Evolutionary conservation across 75 land plant species (phyloP).

Genomic region (Adiantum capillusveneris): DNA sequence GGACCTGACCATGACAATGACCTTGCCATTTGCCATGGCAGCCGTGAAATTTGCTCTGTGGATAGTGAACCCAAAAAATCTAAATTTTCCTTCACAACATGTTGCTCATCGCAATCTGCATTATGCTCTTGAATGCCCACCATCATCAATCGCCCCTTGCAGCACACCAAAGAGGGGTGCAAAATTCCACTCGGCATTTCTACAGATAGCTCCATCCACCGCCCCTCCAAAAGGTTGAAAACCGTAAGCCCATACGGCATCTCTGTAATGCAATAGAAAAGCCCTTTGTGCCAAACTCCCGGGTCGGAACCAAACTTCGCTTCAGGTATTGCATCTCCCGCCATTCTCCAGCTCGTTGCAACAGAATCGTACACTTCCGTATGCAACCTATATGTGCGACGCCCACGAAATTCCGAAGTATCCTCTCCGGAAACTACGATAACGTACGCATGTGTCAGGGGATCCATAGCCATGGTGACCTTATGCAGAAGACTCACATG

Average conservation of each 20-base stretch:
- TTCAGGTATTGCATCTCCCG: neutral
- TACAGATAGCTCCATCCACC: slow-evolving; percentile 20
- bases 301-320: slow-evolving; percentile 20
- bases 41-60: too few relatives aligned
- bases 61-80: neutral
- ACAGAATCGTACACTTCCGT: slow-evolving; percentile 6
- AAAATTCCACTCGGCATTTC: slow-evolving; percentile 16
- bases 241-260: slow-evolving; percentile 23
- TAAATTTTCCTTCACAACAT: neutral
- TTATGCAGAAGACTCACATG: slow-evolving; percentile 33
- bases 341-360: neutral
- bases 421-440: slow-evolving; percentile 29
- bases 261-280: slow-evolving; percentile 28
- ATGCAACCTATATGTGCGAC: neutral
- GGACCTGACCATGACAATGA: too few relatives aligned
- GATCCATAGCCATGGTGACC: slow-evolving; percentile 14
- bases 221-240: slow-evolving; percentile 5
- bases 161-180: slow-evolving; percentile 21
- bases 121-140: slow-evolving; percentile 10
- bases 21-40: too few relatives aligned
- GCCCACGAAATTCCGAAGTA: neutral
- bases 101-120: neutral
- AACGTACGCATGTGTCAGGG: slow-evolving; percentile 11
- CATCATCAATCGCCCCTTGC: slow-evolving; percentile 25
- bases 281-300: slow-evolving; percentile 18